Conservation (phyloP, 352 stramenopile species). For the Phytophthora citricola region DNA sequence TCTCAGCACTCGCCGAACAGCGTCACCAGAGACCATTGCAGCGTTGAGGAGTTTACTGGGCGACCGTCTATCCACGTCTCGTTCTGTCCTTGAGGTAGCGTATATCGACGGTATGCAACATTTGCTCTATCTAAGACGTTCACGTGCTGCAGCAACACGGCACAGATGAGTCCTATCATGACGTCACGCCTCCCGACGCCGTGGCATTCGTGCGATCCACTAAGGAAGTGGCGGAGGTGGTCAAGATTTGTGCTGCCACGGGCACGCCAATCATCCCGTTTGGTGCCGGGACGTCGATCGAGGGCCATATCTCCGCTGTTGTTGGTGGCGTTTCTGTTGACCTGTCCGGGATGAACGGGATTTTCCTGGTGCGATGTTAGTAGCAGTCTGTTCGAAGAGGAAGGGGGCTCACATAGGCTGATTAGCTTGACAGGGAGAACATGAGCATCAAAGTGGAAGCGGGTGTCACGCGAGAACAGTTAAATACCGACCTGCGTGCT, state of each 20-base stretch:
- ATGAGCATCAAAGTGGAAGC: constrained; percentile 92
- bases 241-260: constrained; percentile 84
- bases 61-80: constrained; percentile 66
- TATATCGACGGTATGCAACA: too few relatives aligned
- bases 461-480: constrained; percentile 90
- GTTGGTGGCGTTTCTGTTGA: constrained; percentile 91
- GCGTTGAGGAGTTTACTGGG: constrained; percentile 60
- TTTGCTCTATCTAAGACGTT: neutral
- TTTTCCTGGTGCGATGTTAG: constrained; percentile 43
- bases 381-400: neutral
- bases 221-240: constrained; percentile 85
- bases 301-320: constrained; percentile 94
- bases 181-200: constrained; percentile 75
- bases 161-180: constrained; percentile 90
- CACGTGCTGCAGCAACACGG: constrained; percentile 68
- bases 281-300: constrained; percentile 90
- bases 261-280: constrained; percentile 94
- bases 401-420: neutral
- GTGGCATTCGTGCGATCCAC: constrained; percentile 85
- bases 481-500: constrained; percentile 85
- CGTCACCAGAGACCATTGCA: constrained; percentile 47
- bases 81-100: constrained; percentile 49
- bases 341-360: constrained; percentile 75
- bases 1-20: constrained; percentile 36
- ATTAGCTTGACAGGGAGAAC: constrained; percentile 48